phyloP scores from a whole-genome alignment of 1,284 basidiomycete species.

The Heterobasidion parviporum region DNA sequence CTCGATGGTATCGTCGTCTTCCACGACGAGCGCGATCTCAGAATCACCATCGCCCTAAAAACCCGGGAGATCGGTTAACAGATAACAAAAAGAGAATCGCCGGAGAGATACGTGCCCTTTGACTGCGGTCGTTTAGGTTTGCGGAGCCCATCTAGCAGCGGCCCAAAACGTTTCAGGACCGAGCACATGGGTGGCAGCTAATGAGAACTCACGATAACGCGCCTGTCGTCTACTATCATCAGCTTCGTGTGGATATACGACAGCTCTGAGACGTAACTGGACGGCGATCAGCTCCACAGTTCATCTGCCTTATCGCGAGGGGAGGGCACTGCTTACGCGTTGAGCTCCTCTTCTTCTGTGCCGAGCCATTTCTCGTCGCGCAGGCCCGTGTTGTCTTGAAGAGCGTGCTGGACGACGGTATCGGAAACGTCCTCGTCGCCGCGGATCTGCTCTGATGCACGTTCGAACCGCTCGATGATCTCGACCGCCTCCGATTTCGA shows the following conservation, averaged over 20 bases:
- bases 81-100: slow-evolving; percentile 1
- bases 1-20: slow-evolving; percentile 76
- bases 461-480: slow-evolving; percentile 61
- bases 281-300: background rate
- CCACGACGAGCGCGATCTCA: slow-evolving; percentile 86
- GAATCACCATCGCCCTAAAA: slow-evolving; percentile 82
- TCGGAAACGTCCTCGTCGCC: slow-evolving; percentile 57
- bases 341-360: slow-evolving; percentile 72
- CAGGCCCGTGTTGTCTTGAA: slow-evolving; percentile 53
- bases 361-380: slow-evolving; percentile 78
- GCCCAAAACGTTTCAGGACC: background rate
- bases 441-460: slow-evolving; percentile 43
- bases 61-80: background rate
- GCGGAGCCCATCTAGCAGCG: slow-evolving; percentile 70
- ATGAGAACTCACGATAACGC: slow-evolving; percentile 63
- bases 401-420: slow-evolving; percentile 73
- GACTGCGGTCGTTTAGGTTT: slow-evolving; percentile 84
- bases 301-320: background rate
- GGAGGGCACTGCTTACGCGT: slow-evolving; percentile 35
- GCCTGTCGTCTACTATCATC: slow-evolving; percentile 90
- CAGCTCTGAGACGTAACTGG: slow-evolving; percentile 74
- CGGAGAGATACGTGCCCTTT: slow-evolving; percentile 34
- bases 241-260: slow-evolving; percentile 78
- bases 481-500: slow-evolving; percentile 56
- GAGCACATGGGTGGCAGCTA: background rate